A percentile compares a stretch with the other conserved stretches of the same genome.
Conservation (phyloP, 352 stramenopile genomes). For the Globisporangium lucens region DNA sequence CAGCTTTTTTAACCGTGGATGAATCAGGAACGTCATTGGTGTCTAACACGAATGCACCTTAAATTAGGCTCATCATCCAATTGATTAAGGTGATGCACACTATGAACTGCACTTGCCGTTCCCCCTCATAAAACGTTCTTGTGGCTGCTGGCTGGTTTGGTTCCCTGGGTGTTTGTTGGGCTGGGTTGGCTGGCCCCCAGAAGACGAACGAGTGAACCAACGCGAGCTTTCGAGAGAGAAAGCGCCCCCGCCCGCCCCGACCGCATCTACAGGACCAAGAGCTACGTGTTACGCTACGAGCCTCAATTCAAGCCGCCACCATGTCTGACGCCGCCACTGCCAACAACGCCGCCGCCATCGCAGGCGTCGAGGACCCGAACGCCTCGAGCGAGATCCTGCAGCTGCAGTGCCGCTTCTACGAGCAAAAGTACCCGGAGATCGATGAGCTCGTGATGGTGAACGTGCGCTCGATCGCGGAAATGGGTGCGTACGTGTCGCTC, state of each 20-base stretch:
- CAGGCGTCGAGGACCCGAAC: constrained; percentile 38
- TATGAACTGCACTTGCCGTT: not conserved
- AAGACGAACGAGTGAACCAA: not conserved
- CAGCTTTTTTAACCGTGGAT: not conserved
- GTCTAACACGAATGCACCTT: not conserved
- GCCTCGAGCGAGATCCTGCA: constrained; percentile 68
- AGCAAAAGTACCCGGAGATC: constrained; percentile 95
- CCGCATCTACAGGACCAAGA: not conserved
- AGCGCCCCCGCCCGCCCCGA: not conserved
- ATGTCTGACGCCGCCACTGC: constrained; percentile 5
- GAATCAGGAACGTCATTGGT: not conserved
- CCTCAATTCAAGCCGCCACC: not conserved
- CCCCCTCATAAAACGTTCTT: constrained; percentile 11
- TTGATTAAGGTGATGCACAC: not conserved
- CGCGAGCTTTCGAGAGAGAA: constrained; percentile 4
- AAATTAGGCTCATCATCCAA: not conserved
- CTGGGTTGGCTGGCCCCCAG: constrained; percentile 1
- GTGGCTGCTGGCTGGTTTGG: constrained; percentile 8
- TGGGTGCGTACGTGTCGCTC: constrained; percentile 99
- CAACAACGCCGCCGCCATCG: constrained; percentile 17
- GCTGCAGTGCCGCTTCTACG: constrained; percentile 90
- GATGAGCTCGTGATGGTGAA: constrained; percentile 97
- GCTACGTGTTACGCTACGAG: not conserved
- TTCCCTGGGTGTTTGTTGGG: not conserved
- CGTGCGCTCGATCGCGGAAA: constrained; percentile 97